These are phyloP conservation scores for Tilletia walkeri DNA, from an alignment of 1,284 basidiomycete species.

Conservation along the genomic window DNA sequence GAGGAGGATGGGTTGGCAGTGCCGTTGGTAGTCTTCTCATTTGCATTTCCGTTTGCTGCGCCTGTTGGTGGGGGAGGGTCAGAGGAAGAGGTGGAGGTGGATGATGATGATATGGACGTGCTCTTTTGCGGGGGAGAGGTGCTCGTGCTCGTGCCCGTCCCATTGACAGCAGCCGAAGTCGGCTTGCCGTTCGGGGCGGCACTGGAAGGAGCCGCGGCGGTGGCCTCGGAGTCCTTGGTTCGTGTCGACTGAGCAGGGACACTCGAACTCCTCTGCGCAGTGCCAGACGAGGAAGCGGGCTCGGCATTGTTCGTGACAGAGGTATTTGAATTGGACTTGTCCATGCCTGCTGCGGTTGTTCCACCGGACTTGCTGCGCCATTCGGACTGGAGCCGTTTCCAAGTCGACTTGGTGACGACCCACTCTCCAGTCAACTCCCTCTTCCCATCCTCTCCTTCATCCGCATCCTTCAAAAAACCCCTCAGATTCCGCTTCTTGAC, in stretches of 20 bases:
- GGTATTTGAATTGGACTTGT: not conserved
- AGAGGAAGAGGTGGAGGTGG: too few species aligned
- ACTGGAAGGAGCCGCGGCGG: too few species aligned
- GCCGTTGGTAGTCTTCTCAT: not conserved
- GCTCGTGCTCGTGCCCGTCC: not conserved
- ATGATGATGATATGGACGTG: too few species aligned
- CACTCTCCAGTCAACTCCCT: conserved; percentile 90
- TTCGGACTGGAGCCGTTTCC: conserved; percentile 81
- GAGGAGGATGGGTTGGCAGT: not conserved
- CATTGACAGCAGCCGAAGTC: conserved; percentile 17
- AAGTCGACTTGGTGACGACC: conserved; percentile 87
- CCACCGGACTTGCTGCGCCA: conserved; percentile 58
- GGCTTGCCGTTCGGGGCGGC: too few species aligned
- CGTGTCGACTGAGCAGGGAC: not conserved
- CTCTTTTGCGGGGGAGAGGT: too few species aligned
- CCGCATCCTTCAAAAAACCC: conserved; percentile 73
- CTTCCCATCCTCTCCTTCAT: conserved; percentile 70
- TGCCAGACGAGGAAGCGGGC: not conserved
- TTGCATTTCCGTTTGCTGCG: not conserved
- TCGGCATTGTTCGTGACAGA: not conserved
- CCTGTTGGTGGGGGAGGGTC: not conserved
- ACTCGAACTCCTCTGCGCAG: conserved; percentile 1
- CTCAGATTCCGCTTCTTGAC: conserved; percentile 72
- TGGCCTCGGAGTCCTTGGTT: too few species aligned
- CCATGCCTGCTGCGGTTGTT: not conserved